Conservation (phyloP, 768 basidiomycete genomes). For the Tricholoma terreum region DNA sequence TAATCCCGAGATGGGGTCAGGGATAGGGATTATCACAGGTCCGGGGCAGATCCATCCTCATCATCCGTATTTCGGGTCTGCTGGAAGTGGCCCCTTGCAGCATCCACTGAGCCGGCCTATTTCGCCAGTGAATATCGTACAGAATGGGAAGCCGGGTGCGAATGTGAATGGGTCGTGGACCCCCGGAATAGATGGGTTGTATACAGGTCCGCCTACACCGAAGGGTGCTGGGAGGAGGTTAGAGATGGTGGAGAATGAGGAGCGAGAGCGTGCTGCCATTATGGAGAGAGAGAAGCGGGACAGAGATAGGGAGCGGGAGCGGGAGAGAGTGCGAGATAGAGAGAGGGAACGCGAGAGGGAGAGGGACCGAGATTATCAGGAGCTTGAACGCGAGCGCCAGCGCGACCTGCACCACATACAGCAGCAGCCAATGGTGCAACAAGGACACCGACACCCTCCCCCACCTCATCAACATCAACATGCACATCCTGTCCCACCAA, state of each 20-base stretch:
- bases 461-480: conserved; percentile 25
- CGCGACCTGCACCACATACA: conserved; percentile 32
- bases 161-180: conserved; percentile 37
- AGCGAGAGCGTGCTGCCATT: conserved; percentile 22
- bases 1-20: conserved; percentile 5
- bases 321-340: conserved; percentile 5
- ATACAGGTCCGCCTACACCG: conserved; percentile 15
- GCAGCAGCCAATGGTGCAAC: conserved; percentile 29
- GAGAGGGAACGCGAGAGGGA: conserved; percentile 28
- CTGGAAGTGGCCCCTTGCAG: not conserved
- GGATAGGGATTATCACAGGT: conserved; percentile 7
- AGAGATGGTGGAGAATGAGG: conserved; percentile 19
- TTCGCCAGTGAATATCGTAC: conserved; percentile 33
- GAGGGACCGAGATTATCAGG: conserved; percentile 24
- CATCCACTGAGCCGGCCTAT: not conserved
- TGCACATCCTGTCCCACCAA: conserved; percentile 26
- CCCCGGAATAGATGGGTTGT: conserved; percentile 26
- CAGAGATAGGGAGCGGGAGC: conserved; percentile 16
- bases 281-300: conserved; percentile 5
- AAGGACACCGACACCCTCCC: conserved; percentile 32
- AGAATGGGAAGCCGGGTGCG: conserved; percentile 26
- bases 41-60: conserved; percentile 26
- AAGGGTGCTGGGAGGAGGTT: conserved; percentile 19
- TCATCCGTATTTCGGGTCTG: conserved; percentile 32
- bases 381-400: conserved; percentile 22